A percentile compares a stretch with the other conserved stretches of the same genome.
These are phyloP conservation scores for Sorghum bicolor DNA, from an alignment of 176 grass and related monocot genomes.

Conservation along the genomic window Sorghum_bicolor_NCBIv3 NC_012877.2:62592001-62592500, in stretches of 20 bases:
- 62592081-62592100: slow-evolving; percentile 16
- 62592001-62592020: slow-evolving; percentile 61
- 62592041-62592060: slow-evolving; percentile 40
- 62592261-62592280: slow-evolving; percentile 27
- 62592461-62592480: slow-evolving; percentile 5
- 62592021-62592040: slow-evolving; percentile 26
- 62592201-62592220: slow-evolving; percentile 25
- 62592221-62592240: slow-evolving; percentile 36
- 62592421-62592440: slow-evolving; percentile 22
- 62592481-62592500: slow-evolving; percentile 12
- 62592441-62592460: slow-evolving; percentile 17
- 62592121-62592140: slow-evolving; percentile 14
- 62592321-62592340: slow-evolving; percentile 24
- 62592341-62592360: slow-evolving; percentile 35
- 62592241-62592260: slow-evolving; percentile 23
- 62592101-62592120: slow-evolving; percentile 39
- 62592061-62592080: slow-evolving; percentile 40
- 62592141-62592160: slow-evolving; percentile 49
- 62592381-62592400: slow-evolving; percentile 22
- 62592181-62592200: slow-evolving; percentile 27
- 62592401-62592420: slow-evolving; percentile 21
- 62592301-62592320: slow-evolving; percentile 18
- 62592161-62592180: slow-evolving; percentile 19
- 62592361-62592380: not conserved
- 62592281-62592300: slow-evolving; percentile 26